Base-by-base conservation (phyloP, 2,329 filamentous ascomycete genomes). In the Diaporthe citri region DNA sequence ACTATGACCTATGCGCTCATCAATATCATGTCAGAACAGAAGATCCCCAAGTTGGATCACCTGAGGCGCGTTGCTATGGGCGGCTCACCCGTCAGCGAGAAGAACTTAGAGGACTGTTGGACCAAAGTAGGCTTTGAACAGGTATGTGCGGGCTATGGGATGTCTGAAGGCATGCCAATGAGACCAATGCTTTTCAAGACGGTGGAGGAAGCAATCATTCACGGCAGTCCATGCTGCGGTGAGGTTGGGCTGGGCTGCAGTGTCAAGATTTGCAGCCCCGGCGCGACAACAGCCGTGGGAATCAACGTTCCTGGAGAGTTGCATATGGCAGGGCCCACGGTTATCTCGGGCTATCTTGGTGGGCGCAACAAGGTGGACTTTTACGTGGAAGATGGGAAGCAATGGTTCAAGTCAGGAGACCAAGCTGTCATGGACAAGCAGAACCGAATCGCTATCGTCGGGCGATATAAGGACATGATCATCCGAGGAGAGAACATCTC, bases 351-450 rank as follows among this genome's bases (percentile, higher is more conserved):
- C 12, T 67, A 67, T n/a, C 62, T 67, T 17, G 43, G 31, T 34
- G 62, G 46, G 2, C 62, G 62, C 20, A 67, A 67, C 31, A 25
- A 67, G 46, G 46, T 52, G 46, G 62, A 67, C 46, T 67, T 67
- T 10, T 67, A 67, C 13, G 22, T 51, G 2, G 31, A 51, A 25
- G 31, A 39, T 12, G 62, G 46, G 20, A 67, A 67, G 62, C 62
- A 36, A 13, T 67, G 62, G 62, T 67, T 67, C 46, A 67, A 36
- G 17, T 52, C 62, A 12, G 62, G 62, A 39, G 64, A 52, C 17
- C 64, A 69, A 69, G 48, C 64, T 1, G 34, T 69, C 48, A 69
- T 55, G 64, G n/a, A 69, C 5, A 48, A 69, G 17, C 64, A 55
- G 9, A 4, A 69, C 17, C 22, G 46, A 12, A 55, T 69, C 13